Conservation (phyloP, 129 eudicot genomes). For the Glebionis coronaria region DNA sequence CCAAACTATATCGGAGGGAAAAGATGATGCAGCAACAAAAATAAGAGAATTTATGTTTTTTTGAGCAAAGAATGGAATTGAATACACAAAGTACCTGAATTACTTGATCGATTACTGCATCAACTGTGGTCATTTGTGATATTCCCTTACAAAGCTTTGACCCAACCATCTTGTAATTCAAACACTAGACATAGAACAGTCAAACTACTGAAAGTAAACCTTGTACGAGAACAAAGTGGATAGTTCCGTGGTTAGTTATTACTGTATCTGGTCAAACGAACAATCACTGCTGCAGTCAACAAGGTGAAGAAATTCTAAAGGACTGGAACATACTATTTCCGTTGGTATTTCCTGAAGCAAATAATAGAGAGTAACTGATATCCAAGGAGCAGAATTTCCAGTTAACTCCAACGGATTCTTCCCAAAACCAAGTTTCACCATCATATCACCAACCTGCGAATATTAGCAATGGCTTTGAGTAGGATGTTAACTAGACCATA, state of each 20-base stretch:
- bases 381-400: slow-evolving; percentile 42
- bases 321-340: slow-evolving; percentile 49
- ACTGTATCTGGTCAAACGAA: slow-evolving; percentile 69
- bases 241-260: too few species aligned
- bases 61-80: not conserved
- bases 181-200: slow-evolving; percentile 46
- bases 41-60: not conserved
- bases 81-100: slow-evolving; percentile 47
- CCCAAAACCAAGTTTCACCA: slow-evolving; percentile 53
- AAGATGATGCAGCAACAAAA: not conserved
- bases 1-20: not conserved
- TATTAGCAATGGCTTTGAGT: slow-evolving; percentile 3
- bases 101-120: slow-evolving; percentile 50
- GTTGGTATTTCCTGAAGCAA: slow-evolving; percentile 68
- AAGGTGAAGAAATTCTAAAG: slow-evolving; percentile 55
- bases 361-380: slow-evolving; percentile 69
- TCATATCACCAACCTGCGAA: slow-evolving; percentile 45
- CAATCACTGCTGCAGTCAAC: slow-evolving; percentile 54
- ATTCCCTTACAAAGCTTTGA: slow-evolving; percentile 66
- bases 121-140: slow-evolving; percentile 41
- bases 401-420: slow-evolving; percentile 36
- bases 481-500: not conserved
- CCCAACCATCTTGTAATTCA: slow-evolving; percentile 80
- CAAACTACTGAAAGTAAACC: too few species aligned
- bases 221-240: too few species aligned